A percentile compares a stretch with the other conserved stretches of the same genome.
Conservation (phyloP, 192 early-diverging fungal species). For the Backusella mclennaniae region DNA sequence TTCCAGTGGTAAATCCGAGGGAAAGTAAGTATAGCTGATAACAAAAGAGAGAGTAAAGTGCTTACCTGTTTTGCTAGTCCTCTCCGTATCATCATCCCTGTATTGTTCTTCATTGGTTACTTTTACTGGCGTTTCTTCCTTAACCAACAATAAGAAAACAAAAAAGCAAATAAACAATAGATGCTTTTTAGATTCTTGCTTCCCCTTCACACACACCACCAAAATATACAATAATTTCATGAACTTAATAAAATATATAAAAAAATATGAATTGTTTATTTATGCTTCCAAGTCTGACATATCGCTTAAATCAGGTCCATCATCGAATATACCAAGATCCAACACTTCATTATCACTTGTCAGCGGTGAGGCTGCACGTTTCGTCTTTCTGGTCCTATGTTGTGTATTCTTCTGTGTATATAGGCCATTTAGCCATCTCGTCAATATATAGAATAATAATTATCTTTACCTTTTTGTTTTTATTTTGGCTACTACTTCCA, state of each 20-base stretch:
- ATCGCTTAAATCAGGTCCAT: conserved; percentile 32
- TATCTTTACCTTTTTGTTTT: background rate
- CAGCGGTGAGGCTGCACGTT: background rate
- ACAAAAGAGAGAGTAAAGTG: background rate
- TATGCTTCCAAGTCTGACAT: conserved; percentile 27
- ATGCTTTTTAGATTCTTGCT: background rate
- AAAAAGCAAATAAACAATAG: background rate
- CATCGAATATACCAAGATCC: conserved; percentile 29
- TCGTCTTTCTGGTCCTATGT: background rate
- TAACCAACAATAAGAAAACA: background rate
- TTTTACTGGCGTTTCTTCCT: conserved; percentile 35
- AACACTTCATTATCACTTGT: conserved; percentile 13
- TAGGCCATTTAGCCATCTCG: background rate
- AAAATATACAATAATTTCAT: background rate
- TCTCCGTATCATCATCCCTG: conserved; percentile 31
- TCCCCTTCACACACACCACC: background rate
- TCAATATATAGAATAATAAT: background rate
- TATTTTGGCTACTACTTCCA: background rate
- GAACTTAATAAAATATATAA: background rate
- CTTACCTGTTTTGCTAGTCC: conserved; percentile 19
- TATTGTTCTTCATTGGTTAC: conserved; percentile 23
- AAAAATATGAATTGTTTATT: background rate
- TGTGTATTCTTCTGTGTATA: background rate
- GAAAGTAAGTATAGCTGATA: conserved; percentile 30
- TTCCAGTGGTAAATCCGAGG: background rate